Evolutionary conservation across 2,329 filamentous ascomycete genomes (phyloP), one percentile per base, ranked within the genome.

Genomic region (Aspergillus sp.): DNA sequence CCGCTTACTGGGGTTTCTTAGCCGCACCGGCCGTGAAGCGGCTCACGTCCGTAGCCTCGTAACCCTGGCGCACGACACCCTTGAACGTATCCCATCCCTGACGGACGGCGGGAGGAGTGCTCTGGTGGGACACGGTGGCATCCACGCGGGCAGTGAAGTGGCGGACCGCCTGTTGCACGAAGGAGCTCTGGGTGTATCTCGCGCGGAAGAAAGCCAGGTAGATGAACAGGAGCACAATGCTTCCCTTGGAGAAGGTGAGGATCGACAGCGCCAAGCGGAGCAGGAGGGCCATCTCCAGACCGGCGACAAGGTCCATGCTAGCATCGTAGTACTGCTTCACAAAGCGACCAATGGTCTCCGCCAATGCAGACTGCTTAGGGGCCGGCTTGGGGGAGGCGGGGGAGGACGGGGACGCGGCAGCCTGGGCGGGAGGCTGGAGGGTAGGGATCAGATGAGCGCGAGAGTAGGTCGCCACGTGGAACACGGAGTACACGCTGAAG

Each of bases 311-410:
- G 53, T 88, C 89, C 94, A 99, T 99, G 74, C 91, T 96, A 56
- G 84, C 78, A 72, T 99, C 94, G 71, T 99, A 99, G 83, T 97
- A 97, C 71, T 91, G 85, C 85, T 97, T 97, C 73, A 99, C 91
- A 67, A 99, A 99, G 66, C 82, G 82, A 63, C 91, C 91, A 72
- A 99, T 96, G 62, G 81, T 83, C 57, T 97, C 91, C 49, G 89
- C 87, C 52, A 91, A 75, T 41, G 86, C 85, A 79, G 77, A 76
- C 84, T 76, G 64, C 58, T 71, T 70, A 49, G 67, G 60, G 67
- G 77, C 74, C 71, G 70, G 65, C 52, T 71, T 70, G 53, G 69
- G 88, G 55, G 81, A 78, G 58, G 75, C 78, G 16, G 80, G 75
- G 53, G 84, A 81, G 49, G 81, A 76, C 47, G 80, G 78, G 40